These are phyloP conservation scores for Ogataea saltuana DNA, from an alignment of 805 yeast species.

Conservation along the genomic window DNA sequence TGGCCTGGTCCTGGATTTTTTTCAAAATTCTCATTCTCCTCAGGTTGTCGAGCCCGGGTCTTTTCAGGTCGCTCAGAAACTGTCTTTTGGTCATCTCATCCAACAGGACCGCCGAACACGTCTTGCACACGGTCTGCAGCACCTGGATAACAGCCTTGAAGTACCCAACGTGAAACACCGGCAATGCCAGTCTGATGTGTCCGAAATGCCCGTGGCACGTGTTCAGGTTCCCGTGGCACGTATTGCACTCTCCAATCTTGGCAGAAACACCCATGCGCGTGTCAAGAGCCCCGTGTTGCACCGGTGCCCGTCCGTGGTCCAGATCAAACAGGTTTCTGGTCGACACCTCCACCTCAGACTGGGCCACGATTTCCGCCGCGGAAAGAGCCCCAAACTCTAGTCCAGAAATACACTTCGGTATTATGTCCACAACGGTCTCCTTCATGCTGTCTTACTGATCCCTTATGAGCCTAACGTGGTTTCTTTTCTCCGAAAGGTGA, in stretches of 20 bases:
- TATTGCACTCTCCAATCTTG: conserved; percentile 79
- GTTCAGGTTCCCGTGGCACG: conserved; percentile 90
- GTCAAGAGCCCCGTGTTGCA: conserved; percentile 84
- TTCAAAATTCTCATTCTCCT: conserved; percentile 88
- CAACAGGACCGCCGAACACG: conserved; percentile 75
- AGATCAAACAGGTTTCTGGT: conserved; percentile 91
- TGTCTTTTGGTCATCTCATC: conserved; percentile 70
- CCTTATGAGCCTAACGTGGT: too few relatives aligned
- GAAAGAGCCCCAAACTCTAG: conserved; percentile 92
- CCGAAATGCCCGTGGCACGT: conserved; percentile 99
- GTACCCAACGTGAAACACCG: conserved; percentile 97
- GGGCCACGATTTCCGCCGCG: conserved; percentile 86
- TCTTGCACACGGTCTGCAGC: conserved; percentile 87
- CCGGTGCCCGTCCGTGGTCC: conserved; percentile 85
- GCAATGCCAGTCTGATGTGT: conserved; percentile 86
- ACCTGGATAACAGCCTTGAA: conserved; percentile 89
- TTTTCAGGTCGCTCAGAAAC: conserved; percentile 74
- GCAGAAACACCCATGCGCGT: conserved; percentile 92
- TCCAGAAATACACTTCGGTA: conserved; percentile 89
- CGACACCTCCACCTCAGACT: conserved; percentile 90
- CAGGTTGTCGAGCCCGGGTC: conserved; percentile 87
- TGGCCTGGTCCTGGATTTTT: conserved; percentile 85
- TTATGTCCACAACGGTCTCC: conserved; percentile 62
- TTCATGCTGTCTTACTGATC: too few relatives aligned
- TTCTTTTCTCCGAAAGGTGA: too few relatives aligned